Base-by-base conservation (phyloP, 495 filamentous ascomycete genomes). In the Hypomontagnella monticulosa region DNA sequence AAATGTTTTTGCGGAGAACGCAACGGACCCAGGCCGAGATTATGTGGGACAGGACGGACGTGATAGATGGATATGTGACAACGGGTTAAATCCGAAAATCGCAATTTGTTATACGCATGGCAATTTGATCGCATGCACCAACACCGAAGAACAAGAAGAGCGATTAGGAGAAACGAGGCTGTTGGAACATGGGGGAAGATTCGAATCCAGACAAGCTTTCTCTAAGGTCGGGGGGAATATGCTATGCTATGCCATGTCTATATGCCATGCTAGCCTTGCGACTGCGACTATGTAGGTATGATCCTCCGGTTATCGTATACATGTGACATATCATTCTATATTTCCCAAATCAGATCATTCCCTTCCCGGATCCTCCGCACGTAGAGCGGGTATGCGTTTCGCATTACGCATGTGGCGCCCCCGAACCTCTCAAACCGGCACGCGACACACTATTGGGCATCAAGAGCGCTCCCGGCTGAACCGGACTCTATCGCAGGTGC, bases 401-500 rank as follows among this genome's bases (percentile, higher is more conserved):
- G 20, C 23, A 12, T n/a, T 64, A 61, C 43, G 56, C 37, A 53
- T 34, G 53, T 53, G 46, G 60, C 55, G 54, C 48, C 27, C 27
- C 27, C 46, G 15, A 30, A 7, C 36, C n/a, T 33, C 49, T 48
- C n/a, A 42, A 10, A 30, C 40, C 18, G 20, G 15, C 23, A 32
- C 10, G 11, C 54, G 49, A n/a, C 6, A 5, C 20, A 36, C n/a
- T 42, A 23, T 59, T 53, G 54, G 61, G 54, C 49, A 59, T 59
- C 51, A 54, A 43, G 23, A 4, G 38, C 9, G n/a, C 7, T 34
- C 20, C 20, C 20, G 10, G 36, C 36, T 40, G 36, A 15, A 15
- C 36, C 14, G 10, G 23, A 40, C 16, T 53, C 67, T 74, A 82
- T 61, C 83, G 73, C 62, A 87, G 74, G 64, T 84, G 80, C 71